Evolutionary conservation across 2,329 filamentous ascomycete genomes (phyloP).

Genomic region (Uncinocarpus reesii): DNA sequence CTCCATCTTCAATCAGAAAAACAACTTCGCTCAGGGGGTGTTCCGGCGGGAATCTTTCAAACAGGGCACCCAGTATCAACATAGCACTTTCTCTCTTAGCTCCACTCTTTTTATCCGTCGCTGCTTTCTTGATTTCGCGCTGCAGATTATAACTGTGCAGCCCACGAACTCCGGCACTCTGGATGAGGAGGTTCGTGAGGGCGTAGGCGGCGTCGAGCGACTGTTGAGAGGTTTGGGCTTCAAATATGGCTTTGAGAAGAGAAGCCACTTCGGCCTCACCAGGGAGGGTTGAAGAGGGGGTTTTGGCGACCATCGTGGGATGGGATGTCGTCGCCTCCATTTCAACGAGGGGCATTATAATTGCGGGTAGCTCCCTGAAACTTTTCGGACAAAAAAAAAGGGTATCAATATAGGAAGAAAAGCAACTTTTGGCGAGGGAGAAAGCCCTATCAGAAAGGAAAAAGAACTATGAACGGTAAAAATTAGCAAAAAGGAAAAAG

Average conservation of each 20-base stretch:
- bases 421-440: neutral
- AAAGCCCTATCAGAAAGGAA: neutral
- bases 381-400: neutral
- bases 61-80: conserved; percentile 85
- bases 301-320: conserved; percentile 16
- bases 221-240: conserved; percentile 55
- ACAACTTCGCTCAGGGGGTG: conserved; percentile 70
- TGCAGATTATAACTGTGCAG: conserved; percentile 53
- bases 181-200: conserved; percentile 53
- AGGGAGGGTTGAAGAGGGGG: conserved; percentile 11
- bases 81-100: conserved; percentile 79
- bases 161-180: conserved; percentile 55
- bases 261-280: conserved; percentile 54
- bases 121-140: conserved; percentile 61
- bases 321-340: conserved; percentile 9
- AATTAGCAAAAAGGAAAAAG: conserved; percentile 5
- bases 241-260: conserved; percentile 58
- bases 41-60: conserved; percentile 73
- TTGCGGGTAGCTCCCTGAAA: neutral
- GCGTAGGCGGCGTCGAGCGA: conserved; percentile 60
- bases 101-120: conserved; percentile 86
- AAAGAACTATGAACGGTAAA: conserved; percentile 1
- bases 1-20: conserved; percentile 71
- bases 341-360: conserved; percentile 34
- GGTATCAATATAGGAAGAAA: conserved; percentile 5